These are phyloP conservation scores for Solanum clarkiae DNA, from an alignment of 257 asterid species.

Conservation along the genomic window DNA sequence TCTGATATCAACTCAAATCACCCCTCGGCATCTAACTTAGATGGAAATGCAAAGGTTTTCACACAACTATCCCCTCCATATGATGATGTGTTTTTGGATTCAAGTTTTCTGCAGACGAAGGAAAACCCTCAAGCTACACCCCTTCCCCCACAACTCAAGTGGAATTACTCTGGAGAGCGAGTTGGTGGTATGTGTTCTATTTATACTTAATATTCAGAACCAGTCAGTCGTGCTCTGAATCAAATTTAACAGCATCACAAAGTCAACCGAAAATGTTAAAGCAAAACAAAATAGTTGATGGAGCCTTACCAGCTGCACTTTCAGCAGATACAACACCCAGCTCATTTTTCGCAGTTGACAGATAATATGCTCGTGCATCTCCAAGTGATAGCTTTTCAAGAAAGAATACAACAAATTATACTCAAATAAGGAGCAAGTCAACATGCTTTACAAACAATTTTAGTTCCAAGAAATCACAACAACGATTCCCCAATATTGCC, in stretches of 20 bases:
- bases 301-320: slow-evolving; percentile 61
- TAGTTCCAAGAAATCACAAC: not conserved
- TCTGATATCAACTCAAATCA: not conserved
- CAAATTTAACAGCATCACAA: not conserved
- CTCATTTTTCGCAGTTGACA: slow-evolving; percentile 88
- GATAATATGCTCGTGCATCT: slow-evolving; percentile 88
- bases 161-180: not conserved
- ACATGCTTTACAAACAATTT: not conserved
- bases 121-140: not conserved
- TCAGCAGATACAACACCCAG: slow-evolving; percentile 92
- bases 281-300: not conserved
- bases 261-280: not conserved
- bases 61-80: not conserved
- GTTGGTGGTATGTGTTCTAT: not conserved
- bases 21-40: not conserved
- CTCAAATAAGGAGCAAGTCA: not conserved
- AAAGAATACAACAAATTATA: slow-evolving; percentile 6
- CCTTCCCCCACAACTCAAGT: not conserved
- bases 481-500: not conserved
- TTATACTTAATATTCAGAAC: not conserved
- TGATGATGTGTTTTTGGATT: not conserved
- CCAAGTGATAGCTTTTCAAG: slow-evolving; percentile 80
- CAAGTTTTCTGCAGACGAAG: not conserved
- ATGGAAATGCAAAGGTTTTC: not conserved
- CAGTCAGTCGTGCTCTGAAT: not conserved